Base-by-base conservation (phyloP, 306 rosid species). In the Spatholobus suberectus region DNA sequence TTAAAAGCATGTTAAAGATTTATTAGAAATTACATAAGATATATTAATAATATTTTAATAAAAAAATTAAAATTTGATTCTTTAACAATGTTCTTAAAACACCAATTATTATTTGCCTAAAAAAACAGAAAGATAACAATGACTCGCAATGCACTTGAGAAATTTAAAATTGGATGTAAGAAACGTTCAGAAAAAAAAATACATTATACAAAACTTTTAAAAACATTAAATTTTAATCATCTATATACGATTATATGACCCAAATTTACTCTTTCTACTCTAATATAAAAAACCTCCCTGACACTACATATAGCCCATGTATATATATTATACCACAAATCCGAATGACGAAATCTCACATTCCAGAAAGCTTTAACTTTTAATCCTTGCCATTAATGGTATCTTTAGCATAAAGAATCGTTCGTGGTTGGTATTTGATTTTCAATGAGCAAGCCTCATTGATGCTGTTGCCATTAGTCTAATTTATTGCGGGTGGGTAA, bases 331-430 rank as follows among this genome's bases (percentile, higher is more conserved):
- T n/a, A 27, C 54, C 27, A 65, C 6, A 77, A 44, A 49, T 49
- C 46, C 5, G 4, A 54, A 79, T 27, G 40, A 6, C 49, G 49
- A 4, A 54, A 35, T 47, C 29, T 51, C 72, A 20, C 8, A 0
- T 32, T 70, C 67, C 65, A 46, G 54, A 72, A 27, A 26, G 38
- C 43, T 41, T 68, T n/a, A 69, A 13, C 77, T 44, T 58, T 71
- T 44, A 41, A 6, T 20, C 59, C 10, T 44, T 34, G 54, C 61
- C 74, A 5, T 26, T 58, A 11, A 58, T 54, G 15, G 24, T 13
- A 47, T 63, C 9, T 35, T 27, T 24, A 58, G 71, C 71, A 43
- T 43, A 76, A 76, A 57, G 32, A 73, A 55, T 35, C 4, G 9
- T 35, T 55, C 23, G 12, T 18, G 26, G 26, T 73, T 51, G 65